Evolutionary conservation across 73 alveolate species (phyloP).

Genomic region (Paramecium pentaurelia): DNA sequence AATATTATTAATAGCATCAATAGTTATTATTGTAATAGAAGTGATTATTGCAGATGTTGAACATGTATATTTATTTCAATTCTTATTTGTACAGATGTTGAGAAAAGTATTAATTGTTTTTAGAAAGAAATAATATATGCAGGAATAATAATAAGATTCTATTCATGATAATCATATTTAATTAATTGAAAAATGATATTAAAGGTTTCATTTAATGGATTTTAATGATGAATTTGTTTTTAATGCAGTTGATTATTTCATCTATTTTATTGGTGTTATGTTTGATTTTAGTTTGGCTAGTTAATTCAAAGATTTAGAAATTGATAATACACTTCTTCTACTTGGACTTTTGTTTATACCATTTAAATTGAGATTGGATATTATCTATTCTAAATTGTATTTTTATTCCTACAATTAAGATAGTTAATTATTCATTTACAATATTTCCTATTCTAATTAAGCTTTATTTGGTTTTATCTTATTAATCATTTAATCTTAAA

Average conservation of each 20-base stretch:
- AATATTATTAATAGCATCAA: too few species aligned
- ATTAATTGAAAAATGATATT: background rate
- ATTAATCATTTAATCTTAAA: background rate
- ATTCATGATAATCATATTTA: background rate
- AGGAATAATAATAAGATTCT: background rate
- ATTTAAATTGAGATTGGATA: background rate
- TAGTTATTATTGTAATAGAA: too few species aligned
- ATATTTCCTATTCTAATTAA: constrained; percentile 3
- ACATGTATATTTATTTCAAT: too few species aligned
- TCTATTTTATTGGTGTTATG: background rate
- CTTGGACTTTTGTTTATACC: background rate
- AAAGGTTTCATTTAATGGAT: background rate
- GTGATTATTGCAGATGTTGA: too few species aligned
- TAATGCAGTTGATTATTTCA: background rate
- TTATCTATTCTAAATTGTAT: background rate
- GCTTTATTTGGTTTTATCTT: constrained; percentile 2
- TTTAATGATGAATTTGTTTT: background rate
- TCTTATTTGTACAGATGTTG: too few species aligned
- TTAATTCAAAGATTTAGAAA: background rate
- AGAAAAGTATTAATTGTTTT: background rate
- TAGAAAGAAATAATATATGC: background rate
- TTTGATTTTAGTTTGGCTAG: background rate
- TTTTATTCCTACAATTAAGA: background rate
- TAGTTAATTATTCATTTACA: background rate
- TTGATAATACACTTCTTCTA: background rate